phyloP scores from a whole-genome alignment of 2,329 filamentous ascomycete species.

The Colletotrichum orbiculare region DNA sequence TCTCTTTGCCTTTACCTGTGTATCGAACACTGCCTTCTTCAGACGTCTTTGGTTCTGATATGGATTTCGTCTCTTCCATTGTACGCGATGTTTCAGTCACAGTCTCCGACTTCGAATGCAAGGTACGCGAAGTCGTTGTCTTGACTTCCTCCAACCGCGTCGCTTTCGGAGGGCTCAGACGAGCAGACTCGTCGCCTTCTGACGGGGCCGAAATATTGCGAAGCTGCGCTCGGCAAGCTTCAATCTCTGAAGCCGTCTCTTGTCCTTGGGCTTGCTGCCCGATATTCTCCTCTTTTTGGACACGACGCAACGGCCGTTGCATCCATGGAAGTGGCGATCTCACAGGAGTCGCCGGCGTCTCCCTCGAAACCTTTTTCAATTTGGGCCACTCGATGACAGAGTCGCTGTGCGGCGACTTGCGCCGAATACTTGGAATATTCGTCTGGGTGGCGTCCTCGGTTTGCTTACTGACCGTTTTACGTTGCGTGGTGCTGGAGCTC shows the following conservation, averaged over 20 bases:
- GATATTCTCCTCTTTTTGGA: constrained; percentile 31
- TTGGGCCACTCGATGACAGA: constrained; percentile 26
- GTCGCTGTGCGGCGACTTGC: neutral
- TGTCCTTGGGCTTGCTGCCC: constrained; percentile 9
- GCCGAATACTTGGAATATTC: constrained; percentile 1
- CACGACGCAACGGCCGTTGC: constrained; percentile 23
- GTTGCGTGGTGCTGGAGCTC: neutral
- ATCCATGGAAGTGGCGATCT: constrained; percentile 27
- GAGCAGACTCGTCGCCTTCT: too few species aligned
- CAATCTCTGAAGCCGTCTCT: constrained; percentile 7
- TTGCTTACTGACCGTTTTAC: neutral
- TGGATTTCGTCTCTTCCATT: neutral
- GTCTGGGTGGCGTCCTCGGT: constrained; percentile 13
- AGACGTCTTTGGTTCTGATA: neutral
- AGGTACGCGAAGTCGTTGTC: constrained; percentile 2
- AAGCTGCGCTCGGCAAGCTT: constrained; percentile 28
- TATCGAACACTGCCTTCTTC: neutral
- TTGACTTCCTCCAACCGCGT: neutral
- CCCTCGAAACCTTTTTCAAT: constrained; percentile 27
- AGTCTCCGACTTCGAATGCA: constrained; percentile 11
- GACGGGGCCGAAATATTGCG: neutral
- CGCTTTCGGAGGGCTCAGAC: too few species aligned
- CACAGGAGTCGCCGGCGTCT: neutral
- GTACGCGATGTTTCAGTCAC: neutral
- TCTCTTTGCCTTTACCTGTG: neutral